Evolutionary conservation across 495 filamentous ascomycete genomes (phyloP), one percentile per base, ranked within the genome.

Genomic region (Podospora tetraspora): DNA sequence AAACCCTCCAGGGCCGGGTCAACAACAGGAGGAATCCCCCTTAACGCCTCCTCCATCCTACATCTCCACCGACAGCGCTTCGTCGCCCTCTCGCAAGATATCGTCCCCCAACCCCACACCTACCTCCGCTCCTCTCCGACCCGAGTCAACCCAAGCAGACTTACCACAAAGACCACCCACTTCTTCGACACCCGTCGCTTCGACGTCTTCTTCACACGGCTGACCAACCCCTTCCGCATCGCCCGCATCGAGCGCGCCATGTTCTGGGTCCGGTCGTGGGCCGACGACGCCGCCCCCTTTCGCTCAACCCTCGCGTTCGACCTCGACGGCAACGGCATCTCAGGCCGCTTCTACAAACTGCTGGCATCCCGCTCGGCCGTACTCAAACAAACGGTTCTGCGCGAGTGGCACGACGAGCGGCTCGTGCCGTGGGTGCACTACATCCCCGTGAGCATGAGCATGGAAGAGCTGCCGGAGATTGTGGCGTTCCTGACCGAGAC

Each of bases 401-500:
- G 79, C n/a, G 86, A 88, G 73, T 87, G 85, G 86, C 86, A 87
- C 67, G 84, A 86, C 63, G 82, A 84, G 11, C 77, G 85, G 7
- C 76, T 87, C 22, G 57, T 81, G 16, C 83, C 85, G 0, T 87
- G 86, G 85, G 73, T 84, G 16, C 85, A 87, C 68, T 87, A 82
- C 63, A 77, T 87, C 1, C 62, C 62, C 0, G 62, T 64, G 4
- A 64, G 62, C 37, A 6, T 64, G 62, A 11, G 34, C 10, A 64
- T 64, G 62, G 62, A 56, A 21, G 62, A 64, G 22, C 12, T 32
- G 83, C 82, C 0, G 74, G 83, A 82, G 52, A 70, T 82, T 57
- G 72, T 81, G 61, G 70, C 69, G 29, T 86, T 74, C 64, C 75
- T 80, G 62, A 74, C 79, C 10, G 78, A 73, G 22, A 81, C 75